These are phyloP conservation scores for Picochlorum sp. DNA, from an alignment of 139 green algal species.

Conservation along the genomic window DNA sequence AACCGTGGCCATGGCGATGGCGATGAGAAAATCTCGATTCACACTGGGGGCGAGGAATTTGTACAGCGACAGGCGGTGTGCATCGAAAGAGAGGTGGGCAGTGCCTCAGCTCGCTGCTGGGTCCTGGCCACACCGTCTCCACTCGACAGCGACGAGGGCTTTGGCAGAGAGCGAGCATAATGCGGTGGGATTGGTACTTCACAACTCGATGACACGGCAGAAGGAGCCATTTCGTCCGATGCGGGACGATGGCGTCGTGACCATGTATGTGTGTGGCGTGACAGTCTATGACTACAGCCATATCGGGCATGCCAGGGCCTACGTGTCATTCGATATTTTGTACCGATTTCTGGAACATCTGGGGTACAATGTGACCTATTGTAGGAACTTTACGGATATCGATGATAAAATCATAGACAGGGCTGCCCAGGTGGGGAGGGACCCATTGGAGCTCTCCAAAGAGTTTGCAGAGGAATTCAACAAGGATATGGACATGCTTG, in stretches of 20 bases:
- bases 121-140: background rate
- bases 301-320: constrained; percentile 94
- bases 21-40: too few species aligned
- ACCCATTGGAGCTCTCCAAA: constrained; percentile 52
- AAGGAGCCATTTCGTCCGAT: constrained; percentile 77
- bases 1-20: too few species aligned
- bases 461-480: constrained; percentile 91
- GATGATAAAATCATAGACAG: constrained; percentile 99
- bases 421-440: constrained; percentile 56
- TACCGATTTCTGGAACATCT: constrained; percentile 63
- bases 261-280: constrained; percentile 98
- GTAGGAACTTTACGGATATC: constrained; percentile 75
- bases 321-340: constrained; percentile 90
- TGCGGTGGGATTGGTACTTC: constrained; percentile 33
- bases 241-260: constrained; percentile 43
- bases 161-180: background rate
- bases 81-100: too few species aligned
- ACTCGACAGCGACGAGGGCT: background rate
- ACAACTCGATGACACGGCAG: constrained; percentile 76
- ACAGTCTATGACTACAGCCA: constrained; percentile 91
- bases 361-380: constrained; percentile 63
- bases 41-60: too few species aligned
- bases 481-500: constrained; percentile 76
- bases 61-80: too few species aligned
- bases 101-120: background rate